A percentile compares a stretch with the other conserved stretches of the same genome.
These are phyloP conservation scores for Halophytophthora polymorphica DNA, from an alignment of 352 stramenopile species.

Conservation along the genomic window DNA sequence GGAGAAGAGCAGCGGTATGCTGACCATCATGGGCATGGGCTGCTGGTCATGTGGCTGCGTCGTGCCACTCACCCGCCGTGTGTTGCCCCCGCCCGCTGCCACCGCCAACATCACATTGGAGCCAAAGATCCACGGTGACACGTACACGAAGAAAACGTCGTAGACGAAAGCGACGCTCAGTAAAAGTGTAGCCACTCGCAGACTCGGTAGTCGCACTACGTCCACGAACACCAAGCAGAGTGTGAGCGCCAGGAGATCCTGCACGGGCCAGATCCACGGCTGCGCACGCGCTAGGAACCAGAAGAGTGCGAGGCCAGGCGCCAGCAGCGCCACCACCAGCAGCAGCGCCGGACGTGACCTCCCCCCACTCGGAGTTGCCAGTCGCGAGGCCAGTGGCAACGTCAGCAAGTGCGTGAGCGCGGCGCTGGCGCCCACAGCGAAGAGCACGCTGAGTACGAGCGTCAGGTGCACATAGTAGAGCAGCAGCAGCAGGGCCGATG, in stretches of 20 bases:
- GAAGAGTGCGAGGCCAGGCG: conserved; percentile 24
- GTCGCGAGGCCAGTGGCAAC: conserved; percentile 27
- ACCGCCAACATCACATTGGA: conserved; percentile 92
- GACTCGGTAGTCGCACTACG: conserved; percentile 70
- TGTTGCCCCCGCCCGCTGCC: conserved; percentile 61
- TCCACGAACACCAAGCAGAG: conserved; percentile 90
- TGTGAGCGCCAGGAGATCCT: conserved; percentile 86
- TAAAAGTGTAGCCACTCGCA: conserved; percentile 81
- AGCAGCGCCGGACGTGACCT: conserved; percentile 12
- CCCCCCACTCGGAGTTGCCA: conserved; percentile 14
- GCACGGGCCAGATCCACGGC: conserved; percentile 76
- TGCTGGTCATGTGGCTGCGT: conserved; percentile 5
- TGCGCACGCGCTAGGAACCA: conserved; percentile 66
- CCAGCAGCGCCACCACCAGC: conserved; percentile 15
- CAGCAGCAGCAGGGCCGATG: conserved; percentile 51
- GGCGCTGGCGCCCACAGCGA: conserved; percentile 42
- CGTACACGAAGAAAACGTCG: conserved; percentile 94
- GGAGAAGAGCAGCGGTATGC: conserved; percentile 89
- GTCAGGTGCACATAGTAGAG: conserved; percentile 66
- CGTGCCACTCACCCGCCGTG: conserved; percentile 6
- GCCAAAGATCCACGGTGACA: conserved; percentile 82
- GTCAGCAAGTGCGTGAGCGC: conserved; percentile 48
- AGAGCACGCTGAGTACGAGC: conserved; percentile 55
- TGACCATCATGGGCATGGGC: conserved; percentile 62
- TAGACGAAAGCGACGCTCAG: conserved; percentile 89